Evolutionary conservation across 2,329 filamentous ascomycete species (phyloP).

Genomic region (Neonectria sp.): DNA sequence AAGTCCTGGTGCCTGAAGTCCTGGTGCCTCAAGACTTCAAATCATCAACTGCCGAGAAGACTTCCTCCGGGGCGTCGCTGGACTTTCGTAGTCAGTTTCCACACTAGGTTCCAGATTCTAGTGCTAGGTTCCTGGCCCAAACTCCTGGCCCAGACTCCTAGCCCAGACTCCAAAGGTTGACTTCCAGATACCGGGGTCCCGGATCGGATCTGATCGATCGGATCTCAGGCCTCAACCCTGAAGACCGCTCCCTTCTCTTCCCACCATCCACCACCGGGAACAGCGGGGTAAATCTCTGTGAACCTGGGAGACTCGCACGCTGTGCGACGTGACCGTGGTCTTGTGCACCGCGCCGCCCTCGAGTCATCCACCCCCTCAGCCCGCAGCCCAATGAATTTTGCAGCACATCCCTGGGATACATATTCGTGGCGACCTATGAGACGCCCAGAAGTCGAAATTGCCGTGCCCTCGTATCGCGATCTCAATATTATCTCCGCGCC

Average conservation of each 20-base stretch:
- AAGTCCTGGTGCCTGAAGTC: neutral
- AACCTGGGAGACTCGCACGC: constrained; percentile 11
- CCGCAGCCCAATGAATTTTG: constrained; percentile 8
- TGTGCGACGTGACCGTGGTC: neutral
- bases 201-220: constrained; percentile 32
- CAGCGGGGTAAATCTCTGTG: constrained; percentile 17
- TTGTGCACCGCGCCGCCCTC: constrained; percentile 16
- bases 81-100: neutral
- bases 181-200: constrained; percentile 29
- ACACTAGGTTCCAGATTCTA: neutral
- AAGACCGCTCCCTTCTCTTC: constrained; percentile 13
- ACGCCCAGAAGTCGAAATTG: neutral
- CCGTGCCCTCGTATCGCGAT: constrained; percentile 15
- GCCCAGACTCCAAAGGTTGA: neutral
- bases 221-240: constrained; percentile 30
- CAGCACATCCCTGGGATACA: constrained; percentile 1
- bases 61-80: neutral
- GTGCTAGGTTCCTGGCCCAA: neutral
- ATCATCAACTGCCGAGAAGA: neutral
- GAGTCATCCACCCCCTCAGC: constrained; percentile 5
- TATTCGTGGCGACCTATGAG: constrained; percentile 17
- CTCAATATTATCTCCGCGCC: constrained; percentile 14
- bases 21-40: neutral
- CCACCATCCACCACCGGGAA: constrained; percentile 25
- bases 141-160: neutral